Conservation (phyloP, 1,284 basidiomycete genomes). For the Fomitiporia mediterranea region DNA sequence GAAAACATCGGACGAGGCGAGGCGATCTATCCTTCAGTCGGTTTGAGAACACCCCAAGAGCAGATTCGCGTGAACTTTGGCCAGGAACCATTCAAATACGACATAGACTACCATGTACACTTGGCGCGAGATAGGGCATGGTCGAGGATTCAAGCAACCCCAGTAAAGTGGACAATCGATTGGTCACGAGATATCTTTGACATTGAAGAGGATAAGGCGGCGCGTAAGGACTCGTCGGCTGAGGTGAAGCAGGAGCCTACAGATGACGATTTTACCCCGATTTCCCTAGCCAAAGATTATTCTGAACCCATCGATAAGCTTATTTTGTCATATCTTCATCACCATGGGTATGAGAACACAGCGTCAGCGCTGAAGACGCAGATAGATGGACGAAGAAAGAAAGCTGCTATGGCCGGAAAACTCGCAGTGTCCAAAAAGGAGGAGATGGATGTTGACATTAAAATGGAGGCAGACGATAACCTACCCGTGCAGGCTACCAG, state of each 20-base stretch:
- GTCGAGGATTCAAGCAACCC: constrained; percentile 55
- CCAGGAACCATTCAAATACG: constrained; percentile 78
- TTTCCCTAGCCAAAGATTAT: constrained; percentile 17
- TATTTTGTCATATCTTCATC: constrained; percentile 73
- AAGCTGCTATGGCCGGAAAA: constrained; percentile 18
- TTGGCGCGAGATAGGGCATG: constrained; percentile 59
- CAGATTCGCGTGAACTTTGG: constrained; percentile 82
- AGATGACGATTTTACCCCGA: constrained; percentile 24
- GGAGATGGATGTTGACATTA: constrained; percentile 17
- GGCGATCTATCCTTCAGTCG: constrained; percentile 77
- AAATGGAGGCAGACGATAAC: constrained; percentile 27
- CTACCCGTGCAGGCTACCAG: not conserved
- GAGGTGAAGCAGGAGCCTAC: constrained; percentile 23
- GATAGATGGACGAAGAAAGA: constrained; percentile 24
- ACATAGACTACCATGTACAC: constrained; percentile 79
- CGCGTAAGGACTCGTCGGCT: constrained; percentile 24
- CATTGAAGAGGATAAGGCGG: constrained; percentile 25
- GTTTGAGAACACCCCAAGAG: constrained; percentile 74
- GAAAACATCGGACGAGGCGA: constrained; percentile 59
- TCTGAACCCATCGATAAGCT: constrained; percentile 56
- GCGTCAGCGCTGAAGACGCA: constrained; percentile 61
- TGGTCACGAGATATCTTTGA: constrained; percentile 17
- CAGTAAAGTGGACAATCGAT: constrained; percentile 32
- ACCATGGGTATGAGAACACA: constrained; percentile 73
- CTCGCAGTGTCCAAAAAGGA: constrained; percentile 13